Conservation (phyloP, 441 rosid species). For the Dalechampia spathulata region DNA sequence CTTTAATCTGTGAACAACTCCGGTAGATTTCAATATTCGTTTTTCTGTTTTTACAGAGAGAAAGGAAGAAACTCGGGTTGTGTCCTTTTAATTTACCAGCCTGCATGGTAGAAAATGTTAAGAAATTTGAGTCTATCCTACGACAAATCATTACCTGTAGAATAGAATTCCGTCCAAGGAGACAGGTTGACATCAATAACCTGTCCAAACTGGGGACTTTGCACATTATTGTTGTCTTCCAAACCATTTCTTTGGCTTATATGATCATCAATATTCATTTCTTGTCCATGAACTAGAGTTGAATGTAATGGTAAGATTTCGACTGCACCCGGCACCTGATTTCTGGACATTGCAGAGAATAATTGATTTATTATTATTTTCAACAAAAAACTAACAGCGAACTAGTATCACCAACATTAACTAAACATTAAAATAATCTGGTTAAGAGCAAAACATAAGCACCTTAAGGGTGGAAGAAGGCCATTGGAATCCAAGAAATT, state of each 20-base stretch:
- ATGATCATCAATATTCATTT: constrained; percentile 14
- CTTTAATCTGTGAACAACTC: no score
- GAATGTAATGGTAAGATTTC: constrained; percentile 14
- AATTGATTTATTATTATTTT: background rate
- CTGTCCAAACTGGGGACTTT: constrained; percentile 23
- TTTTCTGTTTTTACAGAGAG: no score
- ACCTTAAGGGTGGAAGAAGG: constrained; percentile 28
- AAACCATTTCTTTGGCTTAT: constrained; percentile 16
- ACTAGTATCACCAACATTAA: no score
- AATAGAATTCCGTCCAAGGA: constrained; percentile 28
- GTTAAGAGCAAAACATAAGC: background rate
- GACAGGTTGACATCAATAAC: constrained; percentile 21
- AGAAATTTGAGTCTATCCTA: no score
- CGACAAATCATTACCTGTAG: constrained; percentile 14
- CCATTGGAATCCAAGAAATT: constrained; percentile 27
- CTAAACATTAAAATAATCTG: no score
- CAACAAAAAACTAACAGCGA: no score
- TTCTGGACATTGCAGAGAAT: constrained; percentile 16
- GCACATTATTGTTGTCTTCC: constrained; percentile 19
- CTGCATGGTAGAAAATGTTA: no score
- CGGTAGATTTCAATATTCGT: no score
- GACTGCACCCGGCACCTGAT: constrained; percentile 1
- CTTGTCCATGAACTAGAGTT: constrained; percentile 18
- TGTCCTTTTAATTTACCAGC: no score
- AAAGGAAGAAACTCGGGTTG: no score